Evolutionary conservation across 2,329 filamentous ascomycete species (phyloP), one percentile per base, ranked within the genome.

Genomic region (Ophiocordyceps camponoti-saundersi): DNA sequence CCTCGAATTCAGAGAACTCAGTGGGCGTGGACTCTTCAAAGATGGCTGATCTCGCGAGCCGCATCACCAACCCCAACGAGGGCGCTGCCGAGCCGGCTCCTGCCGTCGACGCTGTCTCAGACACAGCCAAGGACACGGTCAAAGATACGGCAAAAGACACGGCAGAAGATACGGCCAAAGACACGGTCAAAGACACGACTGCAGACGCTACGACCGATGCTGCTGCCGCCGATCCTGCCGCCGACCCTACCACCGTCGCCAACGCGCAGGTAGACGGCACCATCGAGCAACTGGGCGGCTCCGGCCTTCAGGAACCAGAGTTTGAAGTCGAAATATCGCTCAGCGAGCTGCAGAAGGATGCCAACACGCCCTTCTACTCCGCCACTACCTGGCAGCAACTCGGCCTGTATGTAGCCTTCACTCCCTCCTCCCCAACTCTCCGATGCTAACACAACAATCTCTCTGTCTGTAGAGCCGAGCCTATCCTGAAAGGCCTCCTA

Each of bases 321-420:
- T 93, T 84, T 65, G 83, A 92, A 54, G 90, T 98, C 53, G 83
- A 95, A 59, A 86, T 98, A 56, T 92, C 90, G 64, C 76, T 96
- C 49, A 89, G 82, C 56, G 88, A 95, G 59, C 73, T 95, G 47
- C 88, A 95, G 65, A 77, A 79, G 29, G 86, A 95, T 59, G 79
- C 84, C 12, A 82, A 86, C 57, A 90, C 88, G 59, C 90, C 90
- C 12, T 76, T 96, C 22, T 92, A 80, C 63, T 95, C 90, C 3
- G 81, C 82, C 45, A 82, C 82, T 55, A 79, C 75, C 1, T 98
- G 95, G 61, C 78, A 92, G 53, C 80, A 95, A 52, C 77, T 96
- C 48, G 80, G 85, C 54, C 72, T 98, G 84, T 94, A 67, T 22
- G 45, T 39, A 44, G 18, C 40, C 3, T 7, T 18, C 16, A 16